These are phyloP conservation scores for Starmerella apis DNA, from an alignment of 805 yeast genomes.

Conservation along the genomic window DNA sequence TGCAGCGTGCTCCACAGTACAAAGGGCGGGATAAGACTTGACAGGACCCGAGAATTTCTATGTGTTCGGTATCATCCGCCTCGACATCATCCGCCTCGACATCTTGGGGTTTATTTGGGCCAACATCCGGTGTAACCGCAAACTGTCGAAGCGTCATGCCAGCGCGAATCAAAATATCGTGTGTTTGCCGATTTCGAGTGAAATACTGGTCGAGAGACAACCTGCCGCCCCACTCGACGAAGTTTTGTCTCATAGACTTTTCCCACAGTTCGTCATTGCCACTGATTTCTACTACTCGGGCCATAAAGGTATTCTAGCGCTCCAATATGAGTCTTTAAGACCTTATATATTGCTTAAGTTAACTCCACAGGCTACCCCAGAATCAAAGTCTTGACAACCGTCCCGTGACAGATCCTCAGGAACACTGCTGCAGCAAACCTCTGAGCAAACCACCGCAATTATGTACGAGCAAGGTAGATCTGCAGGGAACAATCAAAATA, in stretches of 20 bases:
- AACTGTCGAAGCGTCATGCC: slow-evolving; percentile 10
- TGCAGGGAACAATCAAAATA: no score
- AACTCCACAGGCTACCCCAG: background rate
- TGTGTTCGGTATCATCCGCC: background rate
- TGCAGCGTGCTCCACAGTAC: slow-evolving; percentile 11
- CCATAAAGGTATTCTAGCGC: background rate
- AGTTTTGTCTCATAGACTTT: background rate
- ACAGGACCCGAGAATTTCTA: slow-evolving; percentile 11
- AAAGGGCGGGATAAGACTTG: slow-evolving; percentile 18
- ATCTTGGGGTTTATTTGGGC: no score
- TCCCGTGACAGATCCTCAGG: background rate
- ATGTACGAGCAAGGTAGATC: no score
- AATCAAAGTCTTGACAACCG: background rate
- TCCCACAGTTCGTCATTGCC: slow-evolving; percentile 5
- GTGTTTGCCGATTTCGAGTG: background rate
- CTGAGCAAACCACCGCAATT: no score
- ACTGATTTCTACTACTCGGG: background rate
- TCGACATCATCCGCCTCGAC: no score
- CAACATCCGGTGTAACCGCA: background rate
- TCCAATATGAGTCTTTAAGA: background rate
- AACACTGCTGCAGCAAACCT: background rate
- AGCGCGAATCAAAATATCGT: background rate
- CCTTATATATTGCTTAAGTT: no score
- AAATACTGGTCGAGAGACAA: background rate
- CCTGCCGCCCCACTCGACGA: slow-evolving; percentile 1